Conservation (phyloP, 306 rosid genomes). For the Cicer arietinum region DNA sequence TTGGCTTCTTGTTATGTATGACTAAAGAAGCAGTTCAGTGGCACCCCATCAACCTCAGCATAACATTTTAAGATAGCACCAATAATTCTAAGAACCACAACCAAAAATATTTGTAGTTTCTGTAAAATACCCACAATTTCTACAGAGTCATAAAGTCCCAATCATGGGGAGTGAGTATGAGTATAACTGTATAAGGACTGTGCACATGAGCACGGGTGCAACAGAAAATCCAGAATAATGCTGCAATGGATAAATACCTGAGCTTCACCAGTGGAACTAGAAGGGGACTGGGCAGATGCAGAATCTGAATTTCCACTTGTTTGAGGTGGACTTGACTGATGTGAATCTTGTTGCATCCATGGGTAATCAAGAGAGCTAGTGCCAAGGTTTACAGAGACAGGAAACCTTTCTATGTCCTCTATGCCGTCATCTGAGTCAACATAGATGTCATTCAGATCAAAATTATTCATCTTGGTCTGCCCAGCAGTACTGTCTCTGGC, state of each 20-base stretch:
- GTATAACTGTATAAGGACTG: not conserved
- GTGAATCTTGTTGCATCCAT: slow-evolving; percentile 74
- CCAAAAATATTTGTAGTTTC: slow-evolving; percentile 12
- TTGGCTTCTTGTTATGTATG: slow-evolving; percentile 1
- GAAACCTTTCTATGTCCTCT: slow-evolving; percentile 68
- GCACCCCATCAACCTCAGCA: slow-evolving; percentile 1
- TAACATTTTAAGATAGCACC: slow-evolving; percentile 13
- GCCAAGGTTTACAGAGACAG: slow-evolving; percentile 61
- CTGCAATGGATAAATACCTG: slow-evolving; percentile 62
- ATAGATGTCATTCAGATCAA: slow-evolving; percentile 80
- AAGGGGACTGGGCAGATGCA: slow-evolving; percentile 90
- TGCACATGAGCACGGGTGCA: slow-evolving; percentile 10
- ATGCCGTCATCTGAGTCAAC: slow-evolving; percentile 79
- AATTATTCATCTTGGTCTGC: slow-evolving; percentile 68
- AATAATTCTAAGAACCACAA: slow-evolving; percentile 4
- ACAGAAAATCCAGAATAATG: slow-evolving; percentile 30
- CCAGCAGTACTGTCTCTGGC: slow-evolving; percentile 64
- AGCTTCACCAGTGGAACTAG: slow-evolving; percentile 91
- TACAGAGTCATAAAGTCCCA: slow-evolving; percentile 20
- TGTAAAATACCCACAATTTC: slow-evolving; percentile 33
- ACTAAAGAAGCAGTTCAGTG: slow-evolving; percentile 21
- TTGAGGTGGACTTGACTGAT: slow-evolving; percentile 96
- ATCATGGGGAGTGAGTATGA: not conserved
- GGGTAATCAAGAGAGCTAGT: slow-evolving; percentile 70
- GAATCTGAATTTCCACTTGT: slow-evolving; percentile 93